These are phyloP conservation scores for Vitis rupestris DNA, from an alignment of 164 flowering plant species.

Conservation along the genomic window DNA sequence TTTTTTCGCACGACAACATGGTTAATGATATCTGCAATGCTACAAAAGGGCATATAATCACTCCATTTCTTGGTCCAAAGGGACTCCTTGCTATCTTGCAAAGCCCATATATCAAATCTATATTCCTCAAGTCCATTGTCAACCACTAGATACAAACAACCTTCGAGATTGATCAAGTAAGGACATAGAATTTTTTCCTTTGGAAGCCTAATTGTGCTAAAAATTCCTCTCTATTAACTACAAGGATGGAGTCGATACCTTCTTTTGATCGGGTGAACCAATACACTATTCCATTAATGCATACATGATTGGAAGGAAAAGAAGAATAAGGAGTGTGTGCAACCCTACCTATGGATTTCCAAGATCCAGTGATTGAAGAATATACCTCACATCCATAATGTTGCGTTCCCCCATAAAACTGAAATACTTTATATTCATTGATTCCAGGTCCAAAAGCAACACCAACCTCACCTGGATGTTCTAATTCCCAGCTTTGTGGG, in stretches of 20 bases:
- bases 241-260: neutral
- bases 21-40: no score
- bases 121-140: no score
- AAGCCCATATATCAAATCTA: no score
- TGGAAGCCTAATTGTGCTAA: no score
- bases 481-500: conserved; percentile 4
- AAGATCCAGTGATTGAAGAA: conserved; percentile 9
- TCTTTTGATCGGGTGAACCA: conserved; percentile 6
- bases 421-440: conserved; percentile 22
- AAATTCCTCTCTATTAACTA: no score
- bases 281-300: conserved; percentile 1
- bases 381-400: conserved; percentile 2
- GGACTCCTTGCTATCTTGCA: no score
- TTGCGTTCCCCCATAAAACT: conserved; percentile 5
- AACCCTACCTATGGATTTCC: conserved; percentile 6
- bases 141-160: no score
- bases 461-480: conserved; percentile 2
- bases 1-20: no score
- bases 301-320: neutral
- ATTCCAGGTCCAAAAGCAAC: conserved; percentile 16
- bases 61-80: no score
- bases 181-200: no score
- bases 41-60: no score
- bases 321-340: neutral
- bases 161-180: no score